These are phyloP conservation scores for Bryoerythrophyllum caledonicum DNA, from an alignment of 225 moss, liverwort and hornwort genomes.

Conservation along the genomic window DNA sequence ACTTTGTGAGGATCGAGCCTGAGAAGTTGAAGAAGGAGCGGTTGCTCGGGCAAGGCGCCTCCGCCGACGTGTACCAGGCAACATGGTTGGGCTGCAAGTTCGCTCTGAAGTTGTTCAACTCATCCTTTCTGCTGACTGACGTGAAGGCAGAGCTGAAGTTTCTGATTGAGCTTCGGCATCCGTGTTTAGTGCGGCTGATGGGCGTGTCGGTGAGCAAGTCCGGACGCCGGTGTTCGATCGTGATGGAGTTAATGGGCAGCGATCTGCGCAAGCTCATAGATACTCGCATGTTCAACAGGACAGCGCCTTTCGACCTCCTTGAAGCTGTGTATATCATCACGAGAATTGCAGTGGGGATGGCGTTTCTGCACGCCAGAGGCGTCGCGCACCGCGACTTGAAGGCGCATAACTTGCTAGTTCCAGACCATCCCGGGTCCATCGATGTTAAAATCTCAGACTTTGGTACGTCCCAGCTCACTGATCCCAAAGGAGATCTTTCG, in stretches of 20 bases:
- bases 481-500: rapidly evolving
- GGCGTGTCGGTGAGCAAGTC: constrained; percentile 9
- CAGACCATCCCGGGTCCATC: background rate
- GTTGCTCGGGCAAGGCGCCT: background rate
- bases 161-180: constrained; percentile 27
- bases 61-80: constrained; percentile 1
- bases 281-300: background rate
- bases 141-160: constrained; percentile 20
- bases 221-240: constrained; percentile 6
- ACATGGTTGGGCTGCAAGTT: constrained; percentile 24
- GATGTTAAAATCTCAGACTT: constrained; percentile 26
- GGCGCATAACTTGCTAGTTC: constrained; percentile 24
- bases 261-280: background rate
- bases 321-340: constrained; percentile 26
- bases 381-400: constrained; percentile 31
- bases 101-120: constrained; percentile 19
- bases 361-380: constrained; percentile 21
- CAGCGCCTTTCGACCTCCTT: constrained; percentile 15
- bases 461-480: background rate
- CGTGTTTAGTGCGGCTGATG: constrained; percentile 27
- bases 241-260: constrained; percentile 28
- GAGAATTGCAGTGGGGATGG: constrained; percentile 18
- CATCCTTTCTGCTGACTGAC: background rate
- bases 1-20: constrained; percentile 22
- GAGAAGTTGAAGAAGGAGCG: background rate